Conservation (phyloP, 805 yeast genomes). For the Wickerhamiella cacticola region DNA sequence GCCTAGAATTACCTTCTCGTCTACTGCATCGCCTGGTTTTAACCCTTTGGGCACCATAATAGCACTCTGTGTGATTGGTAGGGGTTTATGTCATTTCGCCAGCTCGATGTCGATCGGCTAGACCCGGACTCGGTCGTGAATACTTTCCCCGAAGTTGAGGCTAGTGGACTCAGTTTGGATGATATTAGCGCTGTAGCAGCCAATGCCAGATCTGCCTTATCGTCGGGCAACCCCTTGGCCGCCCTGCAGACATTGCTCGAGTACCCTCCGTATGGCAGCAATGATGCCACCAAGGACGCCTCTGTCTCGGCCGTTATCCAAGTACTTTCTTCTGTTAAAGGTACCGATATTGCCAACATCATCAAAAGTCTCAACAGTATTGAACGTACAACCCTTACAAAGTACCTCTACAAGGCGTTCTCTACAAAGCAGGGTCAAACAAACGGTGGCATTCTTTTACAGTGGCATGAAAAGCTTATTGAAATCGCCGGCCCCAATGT, state of each 20-base stretch:
- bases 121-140: slow-evolving; percentile 66
- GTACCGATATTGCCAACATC: slow-evolving; percentile 51
- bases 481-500: slow-evolving; percentile 81
- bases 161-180: slow-evolving; percentile 39
- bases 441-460: slow-evolving; percentile 71
- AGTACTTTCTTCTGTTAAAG: slow-evolving; percentile 53
- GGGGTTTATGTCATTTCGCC: slow-evolving; percentile 35
- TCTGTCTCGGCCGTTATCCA: slow-evolving; percentile 53
- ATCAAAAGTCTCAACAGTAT: slow-evolving; percentile 47
- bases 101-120: slow-evolving; percentile 83
- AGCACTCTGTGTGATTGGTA: slow-evolving; percentile 4
- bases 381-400: slow-evolving; percentile 67
- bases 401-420: slow-evolving; percentile 82
- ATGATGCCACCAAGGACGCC: slow-evolving; percentile 40
- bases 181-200: slow-evolving; percentile 46
- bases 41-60: slow-evolving; percentile 7
- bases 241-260: slow-evolving; percentile 55
- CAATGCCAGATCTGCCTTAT: slow-evolving; percentile 48
- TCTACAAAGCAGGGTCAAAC: slow-evolving; percentile 46
- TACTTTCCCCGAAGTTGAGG: slow-evolving; percentile 49
- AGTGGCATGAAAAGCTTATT: slow-evolving; percentile 87
- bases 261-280: slow-evolving; percentile 76
- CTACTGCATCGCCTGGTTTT: slow-evolving; percentile 6
- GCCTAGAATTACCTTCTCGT: slow-evolving; percentile 3
- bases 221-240: slow-evolving; percentile 58